phyloP scores from a whole-genome alignment of 768 basidiomycete species.

The Coprinellus micaceus region DNA sequence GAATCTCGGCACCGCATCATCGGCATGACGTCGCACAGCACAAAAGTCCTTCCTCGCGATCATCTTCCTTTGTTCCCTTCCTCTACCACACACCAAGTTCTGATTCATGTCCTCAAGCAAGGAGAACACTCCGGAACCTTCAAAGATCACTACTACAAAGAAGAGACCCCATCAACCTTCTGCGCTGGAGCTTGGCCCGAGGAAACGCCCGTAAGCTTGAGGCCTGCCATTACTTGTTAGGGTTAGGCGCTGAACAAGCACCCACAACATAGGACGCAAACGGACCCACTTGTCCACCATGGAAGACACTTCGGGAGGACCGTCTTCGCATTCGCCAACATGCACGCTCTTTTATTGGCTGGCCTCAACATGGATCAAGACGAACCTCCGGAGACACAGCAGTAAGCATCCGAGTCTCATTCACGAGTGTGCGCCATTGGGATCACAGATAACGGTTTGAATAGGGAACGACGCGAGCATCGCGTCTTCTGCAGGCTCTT shows the following conservation, averaged over 20 bases:
- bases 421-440: no score
- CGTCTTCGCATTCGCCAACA: background rate
- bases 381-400: background rate
- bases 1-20: no score
- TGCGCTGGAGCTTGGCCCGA: background rate
- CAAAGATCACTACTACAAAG: no score
- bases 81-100: no score
- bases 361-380: background rate
- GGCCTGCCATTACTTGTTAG: background rate
- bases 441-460: no score
- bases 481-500: background rate
- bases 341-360: background rate
- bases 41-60: no score
- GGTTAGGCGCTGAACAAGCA: no score
- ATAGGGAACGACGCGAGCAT: background rate
- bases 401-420: background rate
- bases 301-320: background rate
- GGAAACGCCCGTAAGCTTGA: constrained; percentile 2
- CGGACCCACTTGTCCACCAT: background rate
- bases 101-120: no score
- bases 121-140: no score
- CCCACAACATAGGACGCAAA: background rate
- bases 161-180: no score
- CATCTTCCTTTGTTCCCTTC: no score
- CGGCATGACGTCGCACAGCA: no score